Evolutionary conservation across 2,329 filamentous ascomycete species (phyloP).

Genomic region (Ophiocordyceps camponoti-rufipedis): DNA sequence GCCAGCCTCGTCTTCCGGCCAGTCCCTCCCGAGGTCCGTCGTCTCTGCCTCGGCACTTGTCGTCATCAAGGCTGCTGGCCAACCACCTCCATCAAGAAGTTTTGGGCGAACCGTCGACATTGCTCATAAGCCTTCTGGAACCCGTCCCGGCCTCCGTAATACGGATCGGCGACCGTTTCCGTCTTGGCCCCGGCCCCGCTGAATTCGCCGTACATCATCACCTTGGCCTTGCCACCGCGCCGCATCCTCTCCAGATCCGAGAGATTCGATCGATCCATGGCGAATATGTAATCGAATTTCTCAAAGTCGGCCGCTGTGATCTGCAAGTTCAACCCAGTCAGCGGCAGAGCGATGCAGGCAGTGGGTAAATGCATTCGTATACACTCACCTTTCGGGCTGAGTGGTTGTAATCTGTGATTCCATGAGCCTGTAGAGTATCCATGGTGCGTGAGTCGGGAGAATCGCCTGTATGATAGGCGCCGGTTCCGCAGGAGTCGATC

Average conservation of each 20-base stretch:
- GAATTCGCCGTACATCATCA: slow-evolving; percentile 72
- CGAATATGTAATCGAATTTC: slow-evolving; percentile 81
- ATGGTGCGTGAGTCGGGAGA: slow-evolving; percentile 71
- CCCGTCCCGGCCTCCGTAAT: slow-evolving; percentile 71
- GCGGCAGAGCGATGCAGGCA: neutral
- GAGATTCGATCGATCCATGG: slow-evolving; percentile 80
- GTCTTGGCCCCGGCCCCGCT: slow-evolving; percentile 49
- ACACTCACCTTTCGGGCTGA: slow-evolving; percentile 51
- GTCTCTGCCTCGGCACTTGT: neutral
- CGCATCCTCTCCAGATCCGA: slow-evolving; percentile 46
- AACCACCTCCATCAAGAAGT: slow-evolving; percentile 46
- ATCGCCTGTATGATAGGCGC: slow-evolving; percentile 65
- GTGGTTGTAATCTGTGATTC: slow-evolving; percentile 63
- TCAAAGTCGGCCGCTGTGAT: slow-evolving; percentile 53
- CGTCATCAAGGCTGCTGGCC: slow-evolving; percentile 5
- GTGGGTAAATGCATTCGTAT: too few relatives aligned
- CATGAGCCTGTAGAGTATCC: slow-evolving; percentile 53
- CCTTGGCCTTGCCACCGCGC: slow-evolving; percentile 40
- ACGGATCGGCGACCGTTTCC: slow-evolving; percentile 73
- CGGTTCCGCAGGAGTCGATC: slow-evolving; percentile 82
- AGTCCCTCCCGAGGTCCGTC: neutral
- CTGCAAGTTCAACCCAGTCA: slow-evolving; percentile 11
- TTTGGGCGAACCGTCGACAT: slow-evolving; percentile 55
- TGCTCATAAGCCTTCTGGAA: slow-evolving; percentile 83
- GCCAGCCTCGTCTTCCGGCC: neutral